Conservation (phyloP, 768 basidiomycete species). For the Mycena vitilis region DNA sequence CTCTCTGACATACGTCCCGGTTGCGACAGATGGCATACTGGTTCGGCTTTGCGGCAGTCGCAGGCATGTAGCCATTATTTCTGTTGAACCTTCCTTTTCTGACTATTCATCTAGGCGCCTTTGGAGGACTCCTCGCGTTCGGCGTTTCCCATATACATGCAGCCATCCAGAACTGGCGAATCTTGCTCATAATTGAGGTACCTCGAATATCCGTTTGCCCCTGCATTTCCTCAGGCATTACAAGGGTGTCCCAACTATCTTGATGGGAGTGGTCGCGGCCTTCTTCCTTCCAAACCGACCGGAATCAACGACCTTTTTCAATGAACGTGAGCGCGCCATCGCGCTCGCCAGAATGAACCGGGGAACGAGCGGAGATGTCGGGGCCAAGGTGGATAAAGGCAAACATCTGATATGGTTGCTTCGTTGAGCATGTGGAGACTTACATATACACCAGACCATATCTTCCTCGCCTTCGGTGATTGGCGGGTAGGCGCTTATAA, state of each 20-base stretch:
- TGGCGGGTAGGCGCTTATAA: constrained; percentile 65
- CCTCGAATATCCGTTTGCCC: not conserved
- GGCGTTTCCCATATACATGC: constrained; percentile 74
- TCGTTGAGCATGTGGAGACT: not conserved
- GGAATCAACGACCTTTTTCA: constrained; percentile 63
- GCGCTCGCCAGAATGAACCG: constrained; percentile 78
- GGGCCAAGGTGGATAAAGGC: constrained; percentile 75
- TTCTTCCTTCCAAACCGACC: constrained; percentile 64
- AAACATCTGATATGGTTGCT: not conserved
- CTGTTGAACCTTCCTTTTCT: not conserved
- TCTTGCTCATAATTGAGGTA: constrained; percentile 82
- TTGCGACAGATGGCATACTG: constrained; percentile 71
- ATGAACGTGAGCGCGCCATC: constrained; percentile 61
- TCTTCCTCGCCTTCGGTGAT: constrained; percentile 71
- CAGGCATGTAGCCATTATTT: constrained; percentile 53
- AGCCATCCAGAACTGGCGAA: constrained; percentile 64
- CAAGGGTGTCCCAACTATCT: constrained; percentile 74
- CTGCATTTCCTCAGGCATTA: not conserved
- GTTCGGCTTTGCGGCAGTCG: constrained; percentile 88
- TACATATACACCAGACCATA: constrained; percentile 58
- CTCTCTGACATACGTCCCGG: not conserved
- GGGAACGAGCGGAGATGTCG: constrained; percentile 72
- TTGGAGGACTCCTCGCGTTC: constrained; percentile 87
- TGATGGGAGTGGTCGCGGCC: constrained; percentile 68
- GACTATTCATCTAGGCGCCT: constrained; percentile 54